phyloP scores from a whole-genome alignment of 257 asterid species.

The Ilex asprella region DNA sequence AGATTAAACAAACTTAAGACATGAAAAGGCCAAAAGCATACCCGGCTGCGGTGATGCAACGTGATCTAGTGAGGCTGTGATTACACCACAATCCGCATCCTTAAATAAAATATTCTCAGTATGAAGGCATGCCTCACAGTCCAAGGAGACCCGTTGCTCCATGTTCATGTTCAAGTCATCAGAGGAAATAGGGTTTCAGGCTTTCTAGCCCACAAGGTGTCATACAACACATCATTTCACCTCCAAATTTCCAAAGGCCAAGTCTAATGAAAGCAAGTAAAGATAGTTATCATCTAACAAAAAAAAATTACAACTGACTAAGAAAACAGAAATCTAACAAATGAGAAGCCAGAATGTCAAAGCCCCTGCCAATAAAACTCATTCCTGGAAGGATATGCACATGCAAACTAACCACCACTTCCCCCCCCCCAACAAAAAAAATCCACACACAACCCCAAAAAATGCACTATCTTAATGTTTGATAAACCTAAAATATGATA shows the following conservation, averaged over 20 bases:
- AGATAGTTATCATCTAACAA: not conserved
- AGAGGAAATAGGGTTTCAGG: slow-evolving; percentile 18
- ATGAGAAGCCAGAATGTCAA: too few relatives aligned
- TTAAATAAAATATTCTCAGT: slow-evolving; percentile 37
- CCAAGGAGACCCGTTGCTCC: slow-evolving; percentile 61
- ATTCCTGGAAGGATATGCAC: too few relatives aligned
- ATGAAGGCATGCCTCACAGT: slow-evolving; percentile 32
- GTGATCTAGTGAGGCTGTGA: slow-evolving; percentile 43
- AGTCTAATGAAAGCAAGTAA: slow-evolving; percentile 19
- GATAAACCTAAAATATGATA: too few relatives aligned
- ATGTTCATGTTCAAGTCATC: slow-evolving; percentile 32
- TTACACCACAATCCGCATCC: slow-evolving; percentile 42
- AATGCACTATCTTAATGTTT: too few relatives aligned
- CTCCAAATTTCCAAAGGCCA: not conserved
- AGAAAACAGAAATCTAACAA: too few relatives aligned
- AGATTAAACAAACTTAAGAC: not conserved
- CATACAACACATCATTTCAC: slow-evolving; percentile 8
- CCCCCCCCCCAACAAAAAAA: too few relatives aligned
- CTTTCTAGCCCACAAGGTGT: slow-evolving; percentile 15
- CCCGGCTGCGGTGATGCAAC: slow-evolving; percentile 18
- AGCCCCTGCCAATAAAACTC: too few relatives aligned
- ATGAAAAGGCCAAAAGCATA: not conserved
- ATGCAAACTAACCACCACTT: too few relatives aligned
- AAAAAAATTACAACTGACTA: too few relatives aligned
- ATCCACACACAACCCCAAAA: too few relatives aligned